phyloP scores from a whole-genome alignment of 139 green algal genomes.

The Chlamydomonas incerta region DNA sequence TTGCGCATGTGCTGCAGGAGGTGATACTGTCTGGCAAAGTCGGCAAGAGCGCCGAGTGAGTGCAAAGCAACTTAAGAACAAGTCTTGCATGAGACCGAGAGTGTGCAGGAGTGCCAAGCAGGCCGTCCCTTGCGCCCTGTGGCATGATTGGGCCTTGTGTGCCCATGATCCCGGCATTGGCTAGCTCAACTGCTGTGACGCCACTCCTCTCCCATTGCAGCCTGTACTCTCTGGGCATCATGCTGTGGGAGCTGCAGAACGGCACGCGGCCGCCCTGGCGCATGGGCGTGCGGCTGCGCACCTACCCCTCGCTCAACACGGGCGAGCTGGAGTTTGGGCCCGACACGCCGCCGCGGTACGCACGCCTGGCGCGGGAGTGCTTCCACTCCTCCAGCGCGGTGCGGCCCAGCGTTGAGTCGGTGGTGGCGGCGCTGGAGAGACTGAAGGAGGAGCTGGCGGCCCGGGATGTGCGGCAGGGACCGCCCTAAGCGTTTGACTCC shows the following conservation, averaged over 20 bases:
- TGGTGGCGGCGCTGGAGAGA: not conserved
- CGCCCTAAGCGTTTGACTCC: too few relatives aligned
- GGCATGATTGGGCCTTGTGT: not conserved
- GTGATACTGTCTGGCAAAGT: slow-evolving; percentile 41
- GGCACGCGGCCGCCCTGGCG: slow-evolving; percentile 37
- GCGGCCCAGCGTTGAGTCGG: not conserved
- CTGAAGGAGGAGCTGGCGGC: slow-evolving; percentile 29
- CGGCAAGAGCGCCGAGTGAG: slow-evolving; percentile 32
- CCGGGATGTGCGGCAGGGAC: not conserved
- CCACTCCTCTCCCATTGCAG: not conserved
- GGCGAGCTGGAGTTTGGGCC: slow-evolving; percentile 17
- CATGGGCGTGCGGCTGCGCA: slow-evolving; percentile 21
- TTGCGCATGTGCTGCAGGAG: not conserved
- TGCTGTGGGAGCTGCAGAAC: slow-evolving; percentile 44
- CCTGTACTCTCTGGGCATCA: slow-evolving; percentile 36
- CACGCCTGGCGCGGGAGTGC: slow-evolving; percentile 18
- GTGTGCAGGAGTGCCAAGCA: too few relatives aligned
- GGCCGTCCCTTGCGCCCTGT: not conserved
- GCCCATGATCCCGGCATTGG: not conserved
- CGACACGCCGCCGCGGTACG: slow-evolving; percentile 5
- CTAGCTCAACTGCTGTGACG: too few relatives aligned
- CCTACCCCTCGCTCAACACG: slow-evolving; percentile 39
- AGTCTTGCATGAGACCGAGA: not conserved
- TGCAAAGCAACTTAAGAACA: too few relatives aligned
- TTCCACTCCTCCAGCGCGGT: slow-evolving; percentile 24